Evolutionary conservation across 2,329 filamentous ascomycete species (phyloP).

Genomic region (Beauveria sp.): DNA sequence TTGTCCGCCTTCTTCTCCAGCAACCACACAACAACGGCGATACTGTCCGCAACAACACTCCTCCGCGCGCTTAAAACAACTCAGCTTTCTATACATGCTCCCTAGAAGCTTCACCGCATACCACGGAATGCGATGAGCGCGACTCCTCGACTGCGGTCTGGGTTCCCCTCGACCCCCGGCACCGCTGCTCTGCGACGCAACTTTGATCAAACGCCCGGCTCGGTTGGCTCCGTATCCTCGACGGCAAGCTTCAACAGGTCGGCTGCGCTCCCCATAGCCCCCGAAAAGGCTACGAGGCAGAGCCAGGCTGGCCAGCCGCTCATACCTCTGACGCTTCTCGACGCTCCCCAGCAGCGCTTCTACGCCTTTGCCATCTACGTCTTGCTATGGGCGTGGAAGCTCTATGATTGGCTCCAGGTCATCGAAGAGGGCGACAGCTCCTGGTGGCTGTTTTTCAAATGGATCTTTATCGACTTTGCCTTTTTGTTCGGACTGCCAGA

Average conservation of each 20-base stretch:
- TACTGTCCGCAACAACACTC: background rate
- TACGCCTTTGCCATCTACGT: slow-evolving; percentile 78
- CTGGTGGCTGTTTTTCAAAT: slow-evolving; percentile 89
- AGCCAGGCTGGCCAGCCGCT: slow-evolving; percentile 46
- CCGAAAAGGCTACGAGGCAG: slow-evolving; percentile 29
- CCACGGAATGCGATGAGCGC: slow-evolving; percentile 67
- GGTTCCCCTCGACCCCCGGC: slow-evolving; percentile 69
- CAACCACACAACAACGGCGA: slow-evolving; percentile 3
- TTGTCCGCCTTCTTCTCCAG: background rate
- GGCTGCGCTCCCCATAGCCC: slow-evolving; percentile 38
- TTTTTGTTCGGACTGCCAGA: slow-evolving; percentile 84
- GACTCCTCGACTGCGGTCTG: slow-evolving; percentile 76
- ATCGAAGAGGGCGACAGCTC: slow-evolving; percentile 78
- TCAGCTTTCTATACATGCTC: background rate
- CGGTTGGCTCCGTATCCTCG: slow-evolving; percentile 24
- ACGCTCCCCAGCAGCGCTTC: slow-evolving; percentile 84
- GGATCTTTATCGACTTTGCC: slow-evolving; percentile 76
- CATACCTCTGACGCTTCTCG: slow-evolving; percentile 73
- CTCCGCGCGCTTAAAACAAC: background rate
- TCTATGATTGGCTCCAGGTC: slow-evolving; percentile 77
- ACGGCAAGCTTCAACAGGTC: slow-evolving; percentile 22
- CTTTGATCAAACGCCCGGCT: slow-evolving; percentile 25
- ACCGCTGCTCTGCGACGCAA: slow-evolving; percentile 32
- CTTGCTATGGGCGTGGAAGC: slow-evolving; percentile 68
- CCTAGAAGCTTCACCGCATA: slow-evolving; percentile 12